A percentile compares a stretch with the other conserved stretches of the same genome.
Evolutionary conservation across 2,329 filamentous ascomycete genomes (phyloP).

Genomic region (Cercospora zeina): DNA sequence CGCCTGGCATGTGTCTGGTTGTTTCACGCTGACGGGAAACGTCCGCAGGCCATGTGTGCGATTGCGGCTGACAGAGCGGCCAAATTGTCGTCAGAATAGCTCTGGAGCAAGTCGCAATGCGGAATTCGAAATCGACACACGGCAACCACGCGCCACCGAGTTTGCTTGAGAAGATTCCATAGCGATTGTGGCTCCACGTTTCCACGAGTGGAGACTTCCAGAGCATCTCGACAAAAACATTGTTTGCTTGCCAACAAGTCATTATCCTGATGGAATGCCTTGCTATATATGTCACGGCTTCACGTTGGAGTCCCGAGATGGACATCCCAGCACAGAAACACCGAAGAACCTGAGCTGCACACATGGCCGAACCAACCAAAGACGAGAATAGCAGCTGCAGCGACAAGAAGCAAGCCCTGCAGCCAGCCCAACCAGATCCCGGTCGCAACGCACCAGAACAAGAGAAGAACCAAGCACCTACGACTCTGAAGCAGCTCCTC

Average conservation of each 20-base stretch:
- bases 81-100: constrained; percentile 53
- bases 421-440: background rate
- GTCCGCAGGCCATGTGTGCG: constrained; percentile 76
- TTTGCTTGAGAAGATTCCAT: background rate
- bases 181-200: background rate
- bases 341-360: background rate
- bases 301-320: background rate
- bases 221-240: background rate
- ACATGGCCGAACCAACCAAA: constrained; percentile 3
- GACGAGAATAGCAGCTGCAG: background rate
- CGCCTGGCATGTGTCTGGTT: constrained; percentile 5
- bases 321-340: background rate
- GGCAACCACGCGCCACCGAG: background rate
- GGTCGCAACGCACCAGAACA: background rate
- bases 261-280: background rate
- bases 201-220: background rate
- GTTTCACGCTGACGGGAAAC: constrained; percentile 27
- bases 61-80: constrained; percentile 78
- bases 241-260: background rate
- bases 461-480: background rate
- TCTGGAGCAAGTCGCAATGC: background rate
- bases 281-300: background rate
- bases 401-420: background rate
- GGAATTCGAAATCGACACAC: background rate
- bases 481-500: background rate